These are phyloP conservation scores for Fusarium foetens DNA, from an alignment of 2,329 filamentous ascomycete species.

Conservation along the genomic window DNA sequence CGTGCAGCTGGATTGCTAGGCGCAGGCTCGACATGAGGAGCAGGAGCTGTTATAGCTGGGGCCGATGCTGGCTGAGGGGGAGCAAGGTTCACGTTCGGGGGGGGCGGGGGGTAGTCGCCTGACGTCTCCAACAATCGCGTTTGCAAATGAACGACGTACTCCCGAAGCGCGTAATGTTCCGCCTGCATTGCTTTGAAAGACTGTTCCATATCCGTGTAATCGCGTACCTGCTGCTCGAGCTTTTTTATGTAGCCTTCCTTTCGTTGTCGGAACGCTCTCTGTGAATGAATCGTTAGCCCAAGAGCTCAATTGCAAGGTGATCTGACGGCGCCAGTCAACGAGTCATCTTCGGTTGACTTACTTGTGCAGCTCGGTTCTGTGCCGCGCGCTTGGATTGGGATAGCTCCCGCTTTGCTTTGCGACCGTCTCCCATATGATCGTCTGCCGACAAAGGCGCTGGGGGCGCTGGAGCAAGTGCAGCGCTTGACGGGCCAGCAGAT, in stretches of 20 bases:
- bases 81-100: conserved; percentile 78
- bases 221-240: conserved; percentile 91
- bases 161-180: conserved; percentile 90
- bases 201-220: conserved; percentile 78
- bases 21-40: conserved; percentile 36
- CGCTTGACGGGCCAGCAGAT: conserved; percentile 42
- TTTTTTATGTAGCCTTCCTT: conserved; percentile 99
- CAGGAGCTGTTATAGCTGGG: conserved; percentile 35
- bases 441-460: conserved; percentile 40
- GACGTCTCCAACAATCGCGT: conserved; percentile 84
- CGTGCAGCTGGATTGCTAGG: conserved; percentile 45
- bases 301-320: background rate
- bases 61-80: conserved; percentile 42
- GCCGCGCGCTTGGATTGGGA: conserved; percentile 96
- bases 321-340: background rate
- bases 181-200: conserved; percentile 82
- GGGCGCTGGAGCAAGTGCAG: conserved; percentile 49
- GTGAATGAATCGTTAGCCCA: conserved; percentile 41
- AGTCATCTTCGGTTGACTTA: conserved; percentile 57
- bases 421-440: conserved; percentile 60
- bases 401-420: conserved; percentile 88
- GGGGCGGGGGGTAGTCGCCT: conserved; percentile 85
- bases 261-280: conserved; percentile 96
- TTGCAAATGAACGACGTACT: conserved; percentile 93
- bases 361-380: conserved; percentile 96